Evolutionary conservation across 192 early-diverging fungal species (phyloP).

Genomic region (Chytriomyces sp.): DNA sequence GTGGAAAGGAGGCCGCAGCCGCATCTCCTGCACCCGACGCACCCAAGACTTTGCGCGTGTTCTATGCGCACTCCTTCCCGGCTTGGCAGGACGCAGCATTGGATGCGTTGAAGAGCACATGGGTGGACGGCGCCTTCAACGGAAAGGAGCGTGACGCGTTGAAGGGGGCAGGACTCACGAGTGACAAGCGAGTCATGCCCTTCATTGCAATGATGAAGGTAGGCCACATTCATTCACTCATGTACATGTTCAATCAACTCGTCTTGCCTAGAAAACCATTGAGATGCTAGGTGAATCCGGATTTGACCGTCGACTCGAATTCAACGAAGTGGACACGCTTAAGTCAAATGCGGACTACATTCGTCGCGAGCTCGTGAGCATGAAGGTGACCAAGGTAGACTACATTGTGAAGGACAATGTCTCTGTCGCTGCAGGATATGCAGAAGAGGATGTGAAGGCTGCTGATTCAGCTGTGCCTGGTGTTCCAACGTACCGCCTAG

Average conservation of each 20-base stretch:
- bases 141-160: constrained; percentile 74
- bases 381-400: constrained; percentile 45
- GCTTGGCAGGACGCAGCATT: constrained; percentile 85
- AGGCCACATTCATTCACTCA: background rate
- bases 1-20: constrained; percentile 37
- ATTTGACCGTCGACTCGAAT: constrained; percentile 80
- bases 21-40: constrained; percentile 51
- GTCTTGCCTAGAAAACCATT: constrained; percentile 61
- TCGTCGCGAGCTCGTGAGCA: constrained; percentile 42
- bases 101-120: constrained; percentile 47
- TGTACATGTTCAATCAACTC: background rate
- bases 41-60: constrained; percentile 76
- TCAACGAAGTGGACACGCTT: constrained; percentile 80
- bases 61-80: constrained; percentile 82
- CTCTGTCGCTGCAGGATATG: background rate
- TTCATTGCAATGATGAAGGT: constrained; percentile 89
- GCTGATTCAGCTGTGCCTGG: constrained; percentile 53
- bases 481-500: constrained; percentile 43
- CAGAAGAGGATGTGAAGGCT: constrained; percentile 48
- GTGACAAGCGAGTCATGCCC: constrained; percentile 97
- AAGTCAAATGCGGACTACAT: constrained; percentile 50
- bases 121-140: constrained; percentile 51
- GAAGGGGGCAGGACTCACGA: constrained; percentile 71
- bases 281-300: constrained; percentile 64
- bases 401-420: constrained; percentile 35